Evolutionary conservation across 345 rosid genomes (phyloP).

Genomic region (Pistacia atlantica): DNA sequence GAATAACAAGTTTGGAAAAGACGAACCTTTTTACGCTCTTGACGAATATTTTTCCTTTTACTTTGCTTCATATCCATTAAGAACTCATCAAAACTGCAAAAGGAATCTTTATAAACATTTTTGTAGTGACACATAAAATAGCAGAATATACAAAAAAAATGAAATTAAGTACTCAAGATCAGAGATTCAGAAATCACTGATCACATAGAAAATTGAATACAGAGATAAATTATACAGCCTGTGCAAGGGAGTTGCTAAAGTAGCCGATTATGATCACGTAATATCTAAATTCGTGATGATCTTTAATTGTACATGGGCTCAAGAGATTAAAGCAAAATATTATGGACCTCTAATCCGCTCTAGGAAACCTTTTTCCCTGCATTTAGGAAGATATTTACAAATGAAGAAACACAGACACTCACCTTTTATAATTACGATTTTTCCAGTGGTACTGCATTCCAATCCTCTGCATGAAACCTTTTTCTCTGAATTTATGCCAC

Average conservation of each 20-base stretch:
- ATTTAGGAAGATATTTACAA: not conserved
- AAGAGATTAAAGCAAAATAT: not conserved
- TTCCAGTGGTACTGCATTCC: slow-evolving; percentile 99
- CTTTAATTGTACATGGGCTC: not conserved
- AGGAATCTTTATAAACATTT: slow-evolving; percentile 15
- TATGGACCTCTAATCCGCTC: not conserved
- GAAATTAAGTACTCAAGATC: not conserved
- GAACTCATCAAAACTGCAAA: slow-evolving; percentile 87
- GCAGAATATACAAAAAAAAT: not conserved
- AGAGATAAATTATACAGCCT: not conserved
- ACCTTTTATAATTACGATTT: slow-evolving; percentile 81
- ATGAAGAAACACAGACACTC: slow-evolving; percentile 15
- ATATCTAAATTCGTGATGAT: not conserved
- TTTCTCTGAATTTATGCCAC: slow-evolving; percentile 64
- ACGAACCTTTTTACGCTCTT: slow-evolving; percentile 91
- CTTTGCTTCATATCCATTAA: slow-evolving; percentile 94
- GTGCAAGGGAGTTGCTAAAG: not conserved
- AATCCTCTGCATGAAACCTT: slow-evolving; percentile 80
- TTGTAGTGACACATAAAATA: slow-evolving; percentile 9
- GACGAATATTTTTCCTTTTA: slow-evolving; percentile 89
- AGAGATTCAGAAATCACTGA: not conserved
- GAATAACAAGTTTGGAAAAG: not conserved
- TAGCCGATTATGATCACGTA: not conserved
- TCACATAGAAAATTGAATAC: not conserved
- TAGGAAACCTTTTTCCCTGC: not conserved